Percentiles rank a stretch among this genome's conserved stretches.
phyloP scores from a whole-genome alignment of 179 eudicot species.

The Beta lomatogona region DNA sequence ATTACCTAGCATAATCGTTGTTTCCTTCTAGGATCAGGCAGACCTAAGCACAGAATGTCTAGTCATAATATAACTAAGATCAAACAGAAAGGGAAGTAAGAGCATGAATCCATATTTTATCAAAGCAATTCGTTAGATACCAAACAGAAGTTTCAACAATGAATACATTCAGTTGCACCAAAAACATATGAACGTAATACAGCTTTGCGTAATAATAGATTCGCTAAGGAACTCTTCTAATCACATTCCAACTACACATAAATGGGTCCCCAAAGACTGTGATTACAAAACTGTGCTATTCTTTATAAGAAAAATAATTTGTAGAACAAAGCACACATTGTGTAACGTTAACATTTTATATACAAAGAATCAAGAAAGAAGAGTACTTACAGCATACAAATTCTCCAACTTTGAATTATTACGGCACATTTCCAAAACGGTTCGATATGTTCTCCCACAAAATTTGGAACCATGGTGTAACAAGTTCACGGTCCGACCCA shows the following conservation, averaged over 20 bases:
- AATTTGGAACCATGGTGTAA: conserved; percentile 94
- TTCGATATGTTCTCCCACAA: conserved; percentile 74
- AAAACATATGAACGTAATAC: not conserved
- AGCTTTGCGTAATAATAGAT: no score
- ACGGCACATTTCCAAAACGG: conserved; percentile 75
- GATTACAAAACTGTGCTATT: no score
- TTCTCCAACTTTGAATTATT: conserved; percentile 86
- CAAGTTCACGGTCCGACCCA: conserved; percentile 89
- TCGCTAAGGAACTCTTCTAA: no score
- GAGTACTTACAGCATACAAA: conserved; percentile 68
- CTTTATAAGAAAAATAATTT: no score
- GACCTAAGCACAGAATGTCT: not conserved
- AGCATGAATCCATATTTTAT: not conserved
- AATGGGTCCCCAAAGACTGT: no score
- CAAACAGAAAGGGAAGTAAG: not conserved
- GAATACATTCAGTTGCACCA: not conserved
- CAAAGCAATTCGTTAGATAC: not conserved
- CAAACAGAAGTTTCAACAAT: not conserved
- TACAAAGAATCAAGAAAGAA: not conserved
- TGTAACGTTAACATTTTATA: not conserved
- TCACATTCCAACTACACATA: no score
- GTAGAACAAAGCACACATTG: not conserved
- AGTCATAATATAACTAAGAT: not conserved
- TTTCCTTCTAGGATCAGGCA: not conserved
- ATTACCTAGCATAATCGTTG: not conserved